These are phyloP conservation scores for Dryadomyces quercus-mongolicae DNA, from an alignment of 2,329 filamentous ascomycete species.

Conservation along the genomic window DNA sequence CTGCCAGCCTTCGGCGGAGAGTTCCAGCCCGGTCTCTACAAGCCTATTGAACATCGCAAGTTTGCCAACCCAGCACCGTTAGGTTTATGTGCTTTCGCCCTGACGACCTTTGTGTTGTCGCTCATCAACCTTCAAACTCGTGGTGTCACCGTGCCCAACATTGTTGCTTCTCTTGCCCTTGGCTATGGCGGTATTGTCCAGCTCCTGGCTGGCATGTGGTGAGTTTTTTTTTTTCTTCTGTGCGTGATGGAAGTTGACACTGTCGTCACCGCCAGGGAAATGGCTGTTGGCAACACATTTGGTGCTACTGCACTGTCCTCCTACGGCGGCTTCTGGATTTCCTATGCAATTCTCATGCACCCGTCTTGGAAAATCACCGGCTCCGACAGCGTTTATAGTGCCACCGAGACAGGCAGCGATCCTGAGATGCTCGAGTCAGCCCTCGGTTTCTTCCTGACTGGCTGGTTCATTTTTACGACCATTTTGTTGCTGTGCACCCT, in stretches of 20 bases:
- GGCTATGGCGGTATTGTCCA: slow-evolving; percentile 71
- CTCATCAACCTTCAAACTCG: slow-evolving; percentile 58
- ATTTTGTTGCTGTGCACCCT: slow-evolving; percentile 63
- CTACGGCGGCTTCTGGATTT: slow-evolving; percentile 77
- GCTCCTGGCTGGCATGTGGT: slow-evolving; percentile 79
- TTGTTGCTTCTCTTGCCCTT: slow-evolving; percentile 57
- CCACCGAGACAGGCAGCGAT: slow-evolving; percentile 17
- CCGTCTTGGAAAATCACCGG: slow-evolving; percentile 50
- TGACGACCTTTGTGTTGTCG: slow-evolving; percentile 73
- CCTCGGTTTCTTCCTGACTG: slow-evolving; percentile 62
- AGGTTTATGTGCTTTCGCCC: slow-evolving; percentile 65
- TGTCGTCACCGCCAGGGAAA: slow-evolving; percentile 46
- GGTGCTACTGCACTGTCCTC: slow-evolving; percentile 72
- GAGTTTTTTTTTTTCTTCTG: slow-evolving; percentile 11
- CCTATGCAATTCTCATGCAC: slow-evolving; percentile 60
- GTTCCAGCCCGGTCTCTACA: slow-evolving; percentile 59
- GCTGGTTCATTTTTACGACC: slow-evolving; percentile 80
- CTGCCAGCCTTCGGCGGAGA: slow-evolving; percentile 57
- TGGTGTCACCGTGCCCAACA: slow-evolving; percentile 46
- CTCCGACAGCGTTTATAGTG: slow-evolving; percentile 30
- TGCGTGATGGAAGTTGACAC: neutral
- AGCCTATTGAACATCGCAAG: slow-evolving; percentile 52
- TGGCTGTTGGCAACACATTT: slow-evolving; percentile 80
- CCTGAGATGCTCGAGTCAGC: slow-evolving; percentile 41
- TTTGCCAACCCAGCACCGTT: slow-evolving; percentile 71